Evolutionary conservation across 306 rosid species (phyloP), one percentile per base, ranked within the genome.

Genomic region (Sicyos baderoa): DNA sequence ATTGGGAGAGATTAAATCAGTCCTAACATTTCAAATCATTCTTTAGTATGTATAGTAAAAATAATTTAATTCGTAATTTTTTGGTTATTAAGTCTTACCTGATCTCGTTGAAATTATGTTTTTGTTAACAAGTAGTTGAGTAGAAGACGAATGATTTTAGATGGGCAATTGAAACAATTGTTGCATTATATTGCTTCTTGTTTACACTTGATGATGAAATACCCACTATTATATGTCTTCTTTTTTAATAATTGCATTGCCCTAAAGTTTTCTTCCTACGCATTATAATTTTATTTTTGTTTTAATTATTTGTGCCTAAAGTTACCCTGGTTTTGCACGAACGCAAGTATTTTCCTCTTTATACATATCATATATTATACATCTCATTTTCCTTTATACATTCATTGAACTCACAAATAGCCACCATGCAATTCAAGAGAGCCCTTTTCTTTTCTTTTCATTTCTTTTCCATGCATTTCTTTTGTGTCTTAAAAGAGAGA

Each of bases 191-290:
- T 63, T 65, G 71, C 71, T 65, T 65, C 71, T 65, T 2, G 8
- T 47, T 65, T 65, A 65, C 71, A 65, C 71, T 45, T 65, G 37
- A 65, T 65, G 71, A 65, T 65, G 71, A 65, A 45, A 45, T 65
- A 45, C 71, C 71, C 71, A 65, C 71, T 65, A 65, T 44, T 65
- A 44, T 45, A 45, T 65, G 54, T 65, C 54, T 45, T 65, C 71
- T 45, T 65, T 16, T 12, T 18, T 65, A 65, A 65, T 65, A 21
- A 65, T 65, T 47, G 55, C 71, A 15, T 21, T 47, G 35, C 40
- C 44, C 22, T 48, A 45, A 67, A 45, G 56, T 67, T 67, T 67
- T 67, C 71, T 67, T 67, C 42, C 55, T 67, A 67, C 56, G 22
- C 71, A 48, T 66, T 66, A 66, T 66, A 42, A 65, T 19, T 3